A percentile compares a stretch with the other conserved stretches of the same genome.
Conservation (phyloP, 371 early-diverging fungal species). For the Encephalitozoon romaleae region DNA sequence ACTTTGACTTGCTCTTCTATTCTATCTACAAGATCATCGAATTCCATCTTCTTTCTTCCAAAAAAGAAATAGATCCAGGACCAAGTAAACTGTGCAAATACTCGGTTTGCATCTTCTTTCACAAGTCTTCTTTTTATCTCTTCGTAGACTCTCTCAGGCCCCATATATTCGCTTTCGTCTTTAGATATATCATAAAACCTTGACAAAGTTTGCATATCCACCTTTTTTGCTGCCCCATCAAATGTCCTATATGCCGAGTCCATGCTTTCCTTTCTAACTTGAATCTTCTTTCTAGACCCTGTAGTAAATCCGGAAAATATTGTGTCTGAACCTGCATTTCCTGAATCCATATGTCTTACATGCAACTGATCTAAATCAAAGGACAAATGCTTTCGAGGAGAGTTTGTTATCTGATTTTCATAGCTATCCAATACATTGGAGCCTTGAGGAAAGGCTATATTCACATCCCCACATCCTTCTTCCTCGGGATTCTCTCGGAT, state of each 20-base stretch:
- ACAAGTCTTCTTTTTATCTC: conserved; percentile 25
- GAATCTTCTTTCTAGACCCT: conserved; percentile 41
- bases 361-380: background rate
- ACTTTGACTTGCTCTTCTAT: conserved; percentile 31
- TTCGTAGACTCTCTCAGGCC: conserved; percentile 15
- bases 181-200: conserved; percentile 15
- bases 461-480: background rate
- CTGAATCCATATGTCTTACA: background rate
- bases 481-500: background rate
- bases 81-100: conserved; percentile 53
- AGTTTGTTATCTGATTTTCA: background rate
- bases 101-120: conserved; percentile 20
- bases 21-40: background rate
- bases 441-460: background rate
- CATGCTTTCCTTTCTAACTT: conserved; percentile 10
- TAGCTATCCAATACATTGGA: background rate
- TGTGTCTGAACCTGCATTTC: background rate
- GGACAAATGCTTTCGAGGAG: background rate
- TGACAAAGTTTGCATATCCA: background rate
- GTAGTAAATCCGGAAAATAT: conserved; percentile 42
- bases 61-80: conserved; percentile 44
- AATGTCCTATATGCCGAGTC: background rate
- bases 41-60: background rate
- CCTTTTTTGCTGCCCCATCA: background rate
- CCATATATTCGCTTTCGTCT: conserved; percentile 12